Percentiles rank a stretch among this genome's conserved stretches.
phyloP scores from a whole-genome alignment of 805 yeast species.

The Ogataea methylovora region DNA sequence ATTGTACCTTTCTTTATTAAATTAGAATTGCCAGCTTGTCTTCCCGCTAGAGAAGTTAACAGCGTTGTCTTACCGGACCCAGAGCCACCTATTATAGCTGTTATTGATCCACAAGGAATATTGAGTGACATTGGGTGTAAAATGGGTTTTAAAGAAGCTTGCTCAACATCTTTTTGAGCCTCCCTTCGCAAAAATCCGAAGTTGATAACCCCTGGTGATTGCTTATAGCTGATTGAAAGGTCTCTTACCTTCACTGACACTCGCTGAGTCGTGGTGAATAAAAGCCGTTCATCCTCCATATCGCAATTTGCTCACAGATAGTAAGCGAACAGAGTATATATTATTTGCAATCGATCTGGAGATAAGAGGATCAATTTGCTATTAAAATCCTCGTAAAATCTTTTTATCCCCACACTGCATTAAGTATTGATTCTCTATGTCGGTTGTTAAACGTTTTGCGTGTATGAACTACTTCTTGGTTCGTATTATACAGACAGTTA shows the following conservation, averaged over 20 bases:
- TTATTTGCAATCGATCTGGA: too few species aligned
- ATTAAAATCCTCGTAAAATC: too few species aligned
- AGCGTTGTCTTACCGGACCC: constrained; percentile 85
- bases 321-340: too few species aligned
- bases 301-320: too few species aligned
- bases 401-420: too few species aligned
- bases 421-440: too few species aligned
- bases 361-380: too few species aligned
- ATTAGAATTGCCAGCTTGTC: constrained; percentile 28
- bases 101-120: constrained; percentile 50
- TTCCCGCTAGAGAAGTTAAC: constrained; percentile 55
- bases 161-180: constrained; percentile 13
- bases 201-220: not conserved
- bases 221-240: constrained; percentile 11
- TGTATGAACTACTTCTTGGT: too few species aligned
- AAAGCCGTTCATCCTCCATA: constrained; percentile 1
- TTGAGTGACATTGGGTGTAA: constrained; percentile 50
- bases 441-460: too few species aligned
- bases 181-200: not conserved
- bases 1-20: constrained; percentile 31
- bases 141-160: constrained; percentile 25
- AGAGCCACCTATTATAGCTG: constrained; percentile 83
- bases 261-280: constrained; percentile 19
- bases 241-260: constrained; percentile 19
- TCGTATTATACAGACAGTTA: too few species aligned